Evolutionary conservation across 352 stramenopile genomes (phyloP).

Genomic region (Blastocystis sp.): DNA sequence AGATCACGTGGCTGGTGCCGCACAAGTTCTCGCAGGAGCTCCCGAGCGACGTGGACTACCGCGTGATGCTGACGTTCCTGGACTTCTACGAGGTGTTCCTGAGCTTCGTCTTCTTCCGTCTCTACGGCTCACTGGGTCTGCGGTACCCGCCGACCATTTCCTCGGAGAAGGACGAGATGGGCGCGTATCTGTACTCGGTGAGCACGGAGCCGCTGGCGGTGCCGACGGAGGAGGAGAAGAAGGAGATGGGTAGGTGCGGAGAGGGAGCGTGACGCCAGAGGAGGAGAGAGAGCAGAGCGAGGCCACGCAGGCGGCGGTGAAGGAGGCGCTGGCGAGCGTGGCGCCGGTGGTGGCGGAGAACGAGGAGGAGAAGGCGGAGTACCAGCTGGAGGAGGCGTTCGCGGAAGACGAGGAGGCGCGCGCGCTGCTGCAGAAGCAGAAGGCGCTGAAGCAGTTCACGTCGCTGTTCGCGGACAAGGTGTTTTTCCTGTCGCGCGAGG

Average conservation of each 20-base stretch:
- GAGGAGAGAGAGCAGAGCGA: constrained; percentile 39
- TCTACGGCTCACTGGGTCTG: constrained; percentile 86
- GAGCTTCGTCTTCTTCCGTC: constrained; percentile 93
- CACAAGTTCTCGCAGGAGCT: constrained; percentile 92
- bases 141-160: constrained; percentile 83
- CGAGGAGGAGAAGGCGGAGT: constrained; percentile 69
- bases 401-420: constrained; percentile 65
- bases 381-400: constrained; percentile 71
- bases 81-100: constrained; percentile 97
- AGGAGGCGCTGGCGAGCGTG: background rate
- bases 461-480: constrained; percentile 70
- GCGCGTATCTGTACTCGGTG: constrained; percentile 58
- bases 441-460: constrained; percentile 69
- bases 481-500: constrained; percentile 86
- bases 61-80: constrained; percentile 97
- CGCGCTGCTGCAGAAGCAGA: constrained; percentile 62
- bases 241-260: constrained; percentile 58
- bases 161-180: constrained; percentile 65
- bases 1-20: constrained; percentile 90
- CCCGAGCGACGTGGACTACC: constrained; percentile 90
- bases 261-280: background rate
- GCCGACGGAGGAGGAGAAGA: constrained; percentile 59
- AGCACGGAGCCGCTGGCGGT: constrained; percentile 38
- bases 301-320: constrained; percentile 39
- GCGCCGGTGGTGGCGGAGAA: background rate